phyloP scores from a whole-genome alignment of 371 early-diverging fungal genomes.

The Fennellomyces sp. region DNA sequence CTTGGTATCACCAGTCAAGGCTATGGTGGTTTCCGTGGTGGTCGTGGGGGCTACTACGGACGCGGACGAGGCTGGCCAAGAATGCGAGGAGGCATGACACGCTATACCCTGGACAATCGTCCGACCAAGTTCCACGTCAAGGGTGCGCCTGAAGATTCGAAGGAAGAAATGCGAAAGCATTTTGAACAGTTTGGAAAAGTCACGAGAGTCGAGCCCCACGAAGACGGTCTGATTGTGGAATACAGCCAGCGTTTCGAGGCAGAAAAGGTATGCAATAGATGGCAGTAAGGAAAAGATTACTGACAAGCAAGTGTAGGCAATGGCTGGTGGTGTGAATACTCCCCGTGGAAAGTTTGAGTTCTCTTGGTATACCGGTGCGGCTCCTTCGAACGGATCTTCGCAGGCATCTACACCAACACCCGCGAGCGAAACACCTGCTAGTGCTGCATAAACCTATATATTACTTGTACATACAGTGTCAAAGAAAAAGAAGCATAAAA shows the following conservation, averaged over 20 bases:
- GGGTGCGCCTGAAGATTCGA: constrained; percentile 48
- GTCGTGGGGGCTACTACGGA: constrained; percentile 51
- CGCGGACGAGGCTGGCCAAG: constrained; percentile 58
- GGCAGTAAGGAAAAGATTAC: background rate
- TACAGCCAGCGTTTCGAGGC: constrained; percentile 47
- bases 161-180: constrained; percentile 57
- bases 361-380: constrained; percentile 17
- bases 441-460: background rate
- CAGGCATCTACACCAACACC: background rate
- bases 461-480: constrained; percentile 7
- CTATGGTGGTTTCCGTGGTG: constrained; percentile 41
- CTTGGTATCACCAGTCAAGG: constrained; percentile 22
- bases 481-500: background rate
- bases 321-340: constrained; percentile 15
- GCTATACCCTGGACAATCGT: constrained; percentile 64
- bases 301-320: constrained; percentile 13
- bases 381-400: background rate
- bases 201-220: constrained; percentile 28
- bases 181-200: constrained; percentile 71
- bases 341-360: constrained; percentile 12
- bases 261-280: constrained; percentile 30
- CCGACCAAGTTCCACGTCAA: constrained; percentile 66
- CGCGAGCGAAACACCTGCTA: background rate
- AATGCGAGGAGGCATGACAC: constrained; percentile 54
- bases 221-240: constrained; percentile 27